A percentile compares a stretch with the other conserved stretches of the same genome.
Evolutionary conservation across 2,329 filamentous ascomycete genomes (phyloP).

Genomic region (Chrysosporium queenslandicum): DNA sequence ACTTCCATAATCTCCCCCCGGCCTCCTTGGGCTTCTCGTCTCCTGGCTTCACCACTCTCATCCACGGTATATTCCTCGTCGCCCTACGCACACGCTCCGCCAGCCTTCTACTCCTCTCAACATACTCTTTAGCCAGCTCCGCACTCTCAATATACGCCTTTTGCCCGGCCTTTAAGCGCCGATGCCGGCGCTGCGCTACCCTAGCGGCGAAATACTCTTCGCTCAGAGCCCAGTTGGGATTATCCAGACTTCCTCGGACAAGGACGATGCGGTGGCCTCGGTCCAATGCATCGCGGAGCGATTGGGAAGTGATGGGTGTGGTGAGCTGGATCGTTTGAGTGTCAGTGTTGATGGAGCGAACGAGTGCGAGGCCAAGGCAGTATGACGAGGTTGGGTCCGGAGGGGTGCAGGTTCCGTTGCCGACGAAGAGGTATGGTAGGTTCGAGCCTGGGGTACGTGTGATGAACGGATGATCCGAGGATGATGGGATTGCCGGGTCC

Average conservation of each 20-base stretch:
- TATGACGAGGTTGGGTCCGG: constrained; percentile 41
- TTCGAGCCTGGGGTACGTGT: constrained; percentile 34
- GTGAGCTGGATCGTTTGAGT: constrained; percentile 38
- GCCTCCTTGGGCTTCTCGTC: background rate
- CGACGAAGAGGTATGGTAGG: constrained; percentile 44
- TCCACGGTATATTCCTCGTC: constrained; percentile 32
- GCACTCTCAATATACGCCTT: constrained; percentile 18
- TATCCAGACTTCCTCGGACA: constrained; percentile 39
- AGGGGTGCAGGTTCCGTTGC: constrained; percentile 33
- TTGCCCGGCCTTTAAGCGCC: constrained; percentile 18
- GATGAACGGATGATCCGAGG: constrained; percentile 21
- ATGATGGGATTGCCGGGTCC: constrained; percentile 18
- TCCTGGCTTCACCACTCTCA: constrained; percentile 26
- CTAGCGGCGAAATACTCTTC: constrained; percentile 36
- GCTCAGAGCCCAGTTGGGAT: constrained; percentile 38
- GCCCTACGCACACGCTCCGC: constrained; percentile 28
- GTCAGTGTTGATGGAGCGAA: constrained; percentile 34
- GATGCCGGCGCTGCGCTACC: constrained; percentile 29
- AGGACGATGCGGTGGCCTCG: constrained; percentile 37
- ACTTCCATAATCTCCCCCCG: constrained; percentile 28
- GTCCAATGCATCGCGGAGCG: constrained; percentile 26
- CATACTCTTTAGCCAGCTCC: background rate
- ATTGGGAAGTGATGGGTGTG: constrained; percentile 37
- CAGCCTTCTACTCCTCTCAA: background rate
- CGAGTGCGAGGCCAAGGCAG: constrained; percentile 43